Evolutionary conservation across 768 basidiomycete species (phyloP).

Genomic region (Boletus pseudopeckii): DNA sequence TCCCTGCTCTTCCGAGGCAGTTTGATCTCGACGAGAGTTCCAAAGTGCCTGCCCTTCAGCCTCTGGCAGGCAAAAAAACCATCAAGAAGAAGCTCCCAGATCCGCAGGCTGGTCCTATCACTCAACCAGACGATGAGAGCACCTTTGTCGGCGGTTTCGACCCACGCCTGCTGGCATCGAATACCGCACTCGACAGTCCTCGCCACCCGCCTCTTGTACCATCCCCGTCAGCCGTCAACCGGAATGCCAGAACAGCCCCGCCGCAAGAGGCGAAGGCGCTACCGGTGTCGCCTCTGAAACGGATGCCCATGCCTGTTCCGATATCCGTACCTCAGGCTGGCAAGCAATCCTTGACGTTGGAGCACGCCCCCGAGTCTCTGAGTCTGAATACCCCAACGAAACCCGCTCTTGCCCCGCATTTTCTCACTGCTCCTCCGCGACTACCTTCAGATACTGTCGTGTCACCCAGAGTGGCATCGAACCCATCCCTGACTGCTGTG

Average conservation of each 20-base stretch:
- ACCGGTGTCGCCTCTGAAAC: slow-evolving; percentile 8
- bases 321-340: slow-evolving; percentile 36
- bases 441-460: slow-evolving; percentile 34
- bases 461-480: slow-evolving; percentile 4
- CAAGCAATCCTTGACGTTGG: slow-evolving; percentile 19
- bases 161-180: slow-evolving; percentile 13
- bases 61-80: slow-evolving; percentile 23
- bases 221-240: slow-evolving; percentile 6
- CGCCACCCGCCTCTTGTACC: slow-evolving; percentile 7
- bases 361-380: slow-evolving; percentile 21
- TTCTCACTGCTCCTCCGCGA: slow-evolving; percentile 22
- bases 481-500: slow-evolving; percentile 3
- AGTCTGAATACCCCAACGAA: slow-evolving; percentile 7
- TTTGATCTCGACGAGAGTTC: slow-evolving; percentile 34
- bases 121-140: neutral
- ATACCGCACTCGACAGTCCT: slow-evolving; percentile 4
- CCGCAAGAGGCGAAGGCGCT: neutral
- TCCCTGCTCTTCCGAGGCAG: slow-evolving; percentile 11
- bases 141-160: slow-evolving; percentile 52
- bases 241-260: neutral
- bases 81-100: slow-evolving; percentile 15
- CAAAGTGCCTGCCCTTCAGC: slow-evolving; percentile 32
- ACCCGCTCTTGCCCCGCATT: slow-evolving; percentile 19
- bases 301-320: slow-evolving; percentile 14
- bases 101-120: neutral